A percentile compares a stretch with the other conserved stretches of the same genome.
phyloP scores from a whole-genome alignment of 371 early-diverging fungal genomes.

The Smittium mucronatum region DNA sequence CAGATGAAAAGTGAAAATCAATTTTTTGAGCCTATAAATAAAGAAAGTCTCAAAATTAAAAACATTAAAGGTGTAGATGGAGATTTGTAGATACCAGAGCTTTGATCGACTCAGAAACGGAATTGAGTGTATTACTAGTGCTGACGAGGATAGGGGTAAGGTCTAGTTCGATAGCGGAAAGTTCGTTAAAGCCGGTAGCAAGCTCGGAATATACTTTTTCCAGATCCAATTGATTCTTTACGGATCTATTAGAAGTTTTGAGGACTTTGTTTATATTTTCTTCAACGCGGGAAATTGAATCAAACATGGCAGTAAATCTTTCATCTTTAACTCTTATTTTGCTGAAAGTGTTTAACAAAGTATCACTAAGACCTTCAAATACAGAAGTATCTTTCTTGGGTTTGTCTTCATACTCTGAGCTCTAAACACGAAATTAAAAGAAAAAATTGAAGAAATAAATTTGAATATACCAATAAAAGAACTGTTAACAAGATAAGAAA shows the following conservation, averaged over 20 bases:
- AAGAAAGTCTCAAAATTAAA: background rate
- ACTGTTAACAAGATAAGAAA: no score
- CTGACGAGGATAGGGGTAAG: conserved; percentile 46
- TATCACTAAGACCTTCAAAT: conserved; percentile 80
- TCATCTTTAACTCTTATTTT: conserved; percentile 81
- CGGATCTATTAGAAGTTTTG: conserved; percentile 54
- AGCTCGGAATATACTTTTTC: conserved; percentile 68
- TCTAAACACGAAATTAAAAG: conserved; percentile 10
- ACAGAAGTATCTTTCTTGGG: conserved; percentile 45
- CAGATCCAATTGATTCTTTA: conserved; percentile 65
- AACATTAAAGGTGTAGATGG: background rate
- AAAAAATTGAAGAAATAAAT: background rate
- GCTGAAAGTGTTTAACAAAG: conserved; percentile 73
- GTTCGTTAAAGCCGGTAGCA: conserved; percentile 47
- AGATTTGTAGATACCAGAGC: conserved; percentile 29
- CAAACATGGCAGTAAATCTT: conserved; percentile 66
- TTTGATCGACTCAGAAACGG: conserved; percentile 44
- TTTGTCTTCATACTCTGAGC: conserved; percentile 35
- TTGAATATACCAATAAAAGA: background rate
- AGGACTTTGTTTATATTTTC: conserved; percentile 68
- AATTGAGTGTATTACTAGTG: conserved; percentile 48
- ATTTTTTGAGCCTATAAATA: conserved; percentile 39
- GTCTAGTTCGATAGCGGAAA: conserved; percentile 73
- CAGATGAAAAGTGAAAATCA: conserved; percentile 60
- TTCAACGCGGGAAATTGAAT: conserved; percentile 62